Evolutionary conservation across 1,284 basidiomycete genomes (phyloP), one percentile per base, ranked within the genome.

Genomic region (Microbotryomycetes sp.): DNA sequence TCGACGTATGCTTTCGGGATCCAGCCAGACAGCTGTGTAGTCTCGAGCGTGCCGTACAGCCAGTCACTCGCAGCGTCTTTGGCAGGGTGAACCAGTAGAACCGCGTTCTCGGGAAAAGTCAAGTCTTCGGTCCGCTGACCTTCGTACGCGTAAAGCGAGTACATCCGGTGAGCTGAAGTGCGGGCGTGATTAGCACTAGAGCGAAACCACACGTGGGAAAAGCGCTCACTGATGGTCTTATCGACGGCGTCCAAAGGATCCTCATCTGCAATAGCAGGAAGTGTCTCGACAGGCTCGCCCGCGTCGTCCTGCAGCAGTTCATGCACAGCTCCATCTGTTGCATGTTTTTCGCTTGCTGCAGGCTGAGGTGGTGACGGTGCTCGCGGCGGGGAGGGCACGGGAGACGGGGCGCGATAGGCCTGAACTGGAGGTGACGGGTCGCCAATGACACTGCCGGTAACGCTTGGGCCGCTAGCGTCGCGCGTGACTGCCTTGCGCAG

Each of bases 1-100:
- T 88, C 82, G 9, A 93, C 87, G 72, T 97, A 98, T 1, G 86
- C 85, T 73, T 86, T 86, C 0, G 96, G 96, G 83, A 97, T 90
- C 78, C 92, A 85, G 1, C 94, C 94, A 51, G 83, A 81, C 72
- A 82, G 83, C 18, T 86, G 84, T 46, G 81, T 83, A 49, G 79
- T 82, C 21, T 86, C 76, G 11, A 84, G 73, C n/a, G 80, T 86
- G 45, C 91, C 94, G 49, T 62, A 91, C 88, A 91, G 93, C 94
- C 96, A 98, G 15, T 79, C 77, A 48, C 76, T 76, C 21, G 56
- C 57, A 1, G 71, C 50, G 71, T 93, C 90, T 75, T 89, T 93
- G 9, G 90, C 87, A 0, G 92, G 91, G 75, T 93, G 83, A 2
- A 88, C 90, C 23, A 79, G 77, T 23, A 98, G 77, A 49, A 94